These are phyloP conservation scores for Penicillium odoratum DNA, from an alignment of 495 filamentous ascomycete genomes.

Conservation along the genomic window DNA sequence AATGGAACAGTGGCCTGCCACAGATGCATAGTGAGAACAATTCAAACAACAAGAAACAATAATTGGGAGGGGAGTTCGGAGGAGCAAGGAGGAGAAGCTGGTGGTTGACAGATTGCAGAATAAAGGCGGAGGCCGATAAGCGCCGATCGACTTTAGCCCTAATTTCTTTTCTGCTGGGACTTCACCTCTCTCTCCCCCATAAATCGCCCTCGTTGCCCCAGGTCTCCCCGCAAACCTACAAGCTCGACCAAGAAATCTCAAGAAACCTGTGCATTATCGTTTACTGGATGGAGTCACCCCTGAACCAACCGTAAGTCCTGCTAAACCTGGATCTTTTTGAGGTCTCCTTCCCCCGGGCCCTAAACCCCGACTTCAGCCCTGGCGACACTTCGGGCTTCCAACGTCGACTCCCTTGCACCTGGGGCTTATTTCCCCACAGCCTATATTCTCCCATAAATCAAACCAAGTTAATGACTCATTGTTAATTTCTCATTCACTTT, in stretches of 20 bases:
- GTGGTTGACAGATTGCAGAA: constrained; percentile 27
- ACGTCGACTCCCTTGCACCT: constrained; percentile 15
- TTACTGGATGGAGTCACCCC: constrained; percentile 1
- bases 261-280: background rate
- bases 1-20: constrained; percentile 42
- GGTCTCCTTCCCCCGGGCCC: constrained; percentile 9
- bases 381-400: constrained; percentile 17
- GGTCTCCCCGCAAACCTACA: background rate
- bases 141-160: constrained; percentile 34
- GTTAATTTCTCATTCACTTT: background rate
- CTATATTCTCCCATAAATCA: background rate
- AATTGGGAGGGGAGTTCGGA: constrained; percentile 13
- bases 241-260: background rate
- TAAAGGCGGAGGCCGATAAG: constrained; percentile 36
- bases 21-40: constrained; percentile 39
- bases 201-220: background rate
- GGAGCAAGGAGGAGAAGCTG: constrained; percentile 15
- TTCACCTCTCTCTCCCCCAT: constrained; percentile 14
- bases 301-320: constrained; percentile 18
- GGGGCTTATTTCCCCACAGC: background rate
- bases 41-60: constrained; percentile 9
- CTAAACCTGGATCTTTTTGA: background rate
- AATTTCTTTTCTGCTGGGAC: constrained; percentile 35
- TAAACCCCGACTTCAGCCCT: constrained; percentile 25
- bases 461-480: background rate